Evolutionary conservation across 2,329 filamentous ascomycete genomes (phyloP), one percentile per base, ranked within the genome.

Genomic region (Canariomyces notabilis): DNA sequence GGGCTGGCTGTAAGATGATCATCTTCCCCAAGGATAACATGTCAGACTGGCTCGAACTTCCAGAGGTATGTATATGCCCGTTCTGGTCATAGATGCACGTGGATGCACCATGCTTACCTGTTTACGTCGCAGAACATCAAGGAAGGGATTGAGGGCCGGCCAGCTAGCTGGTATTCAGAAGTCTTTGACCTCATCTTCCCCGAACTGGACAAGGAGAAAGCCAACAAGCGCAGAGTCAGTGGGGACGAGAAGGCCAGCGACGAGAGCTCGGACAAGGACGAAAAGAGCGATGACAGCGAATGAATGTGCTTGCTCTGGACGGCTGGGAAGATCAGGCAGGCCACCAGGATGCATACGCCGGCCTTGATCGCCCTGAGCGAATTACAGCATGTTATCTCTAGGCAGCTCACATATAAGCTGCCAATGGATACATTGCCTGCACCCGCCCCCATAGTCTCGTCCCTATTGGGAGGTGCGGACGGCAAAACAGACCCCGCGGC

Each of bases 1-100:
- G 93, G 54, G 93, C 93, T 18, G 93, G 94, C 44, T 94, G 89
- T 60, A 93, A 85, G 67, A 95, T 82, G 67, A 83, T 98, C 58
- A 84, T 98, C 53, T 98, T 98, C 77, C 93, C 93, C 20, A 80
- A 83, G 57, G 94, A 98, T 70, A 96, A 96, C 68, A 82, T 87
- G 76, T 93, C 88, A 46, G 93, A 98, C 74, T 98, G 93, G 94
- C 73, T 96, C 42, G 93, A 98, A 68, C 75, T 98, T 58, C 93
- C 94, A 44, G 85, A 96, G 77, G 93, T 96, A 79, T 67, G 88
- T 37, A 26, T 18, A 18, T 33, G 16, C 6, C 16, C 15, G 2
- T 40, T 9, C 15, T 18, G 18, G 12, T 12, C 19, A 2, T 42
- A 33, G 7, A 18, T 23, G 11, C n/a, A 18, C 18, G n/a, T 37